Conservation (phyloP, 306 rosid genomes). For the Quillaja saponaria region DNA sequence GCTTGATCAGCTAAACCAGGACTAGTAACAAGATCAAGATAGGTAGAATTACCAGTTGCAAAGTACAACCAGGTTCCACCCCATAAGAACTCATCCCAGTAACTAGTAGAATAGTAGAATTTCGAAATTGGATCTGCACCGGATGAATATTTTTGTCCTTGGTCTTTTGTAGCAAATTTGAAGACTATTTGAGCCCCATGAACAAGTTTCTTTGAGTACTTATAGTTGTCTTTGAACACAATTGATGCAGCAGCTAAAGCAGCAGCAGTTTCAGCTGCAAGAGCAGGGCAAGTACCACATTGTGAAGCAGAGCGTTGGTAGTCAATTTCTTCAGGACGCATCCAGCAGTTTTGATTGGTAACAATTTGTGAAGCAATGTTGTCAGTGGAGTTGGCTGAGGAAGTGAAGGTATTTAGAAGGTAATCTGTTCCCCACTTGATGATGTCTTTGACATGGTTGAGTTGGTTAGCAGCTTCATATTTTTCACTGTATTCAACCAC, state of each 20-base stretch:
- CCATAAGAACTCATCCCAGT: conserved; percentile 68
- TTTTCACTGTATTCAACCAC: conserved; percentile 79
- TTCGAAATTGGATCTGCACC: conserved; percentile 41
- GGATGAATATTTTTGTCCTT: conserved; percentile 47
- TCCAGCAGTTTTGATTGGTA: conserved; percentile 61
- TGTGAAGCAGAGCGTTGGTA: conserved; percentile 43
- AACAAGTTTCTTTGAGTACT: conserved; percentile 71
- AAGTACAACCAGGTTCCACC: conserved; percentile 60
- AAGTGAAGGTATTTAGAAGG: conserved; percentile 71
- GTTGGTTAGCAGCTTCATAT: conserved; percentile 79
- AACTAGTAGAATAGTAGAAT: conserved; percentile 61
- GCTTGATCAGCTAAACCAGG: conserved; percentile 25
- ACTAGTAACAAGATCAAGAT: conserved; percentile 1
- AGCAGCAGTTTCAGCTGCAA: conserved; percentile 76
- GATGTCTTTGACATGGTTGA: conserved; percentile 63
- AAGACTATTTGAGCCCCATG: conserved; percentile 66
- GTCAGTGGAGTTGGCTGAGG: conserved; percentile 53
- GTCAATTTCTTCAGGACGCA: conserved; percentile 76
- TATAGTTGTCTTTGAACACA: conserved; percentile 73
- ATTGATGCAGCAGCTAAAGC: conserved; percentile 73
- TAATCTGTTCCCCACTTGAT: conserved; percentile 87
- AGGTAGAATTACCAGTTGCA: conserved; percentile 51
- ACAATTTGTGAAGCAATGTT: conserved; percentile 17
- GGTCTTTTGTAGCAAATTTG: conserved; percentile 39
- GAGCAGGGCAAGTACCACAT: conserved; percentile 53